phyloP scores from a whole-genome alignment of 176 grass and related monocot genomes.

The Areca catechu region DNA sequence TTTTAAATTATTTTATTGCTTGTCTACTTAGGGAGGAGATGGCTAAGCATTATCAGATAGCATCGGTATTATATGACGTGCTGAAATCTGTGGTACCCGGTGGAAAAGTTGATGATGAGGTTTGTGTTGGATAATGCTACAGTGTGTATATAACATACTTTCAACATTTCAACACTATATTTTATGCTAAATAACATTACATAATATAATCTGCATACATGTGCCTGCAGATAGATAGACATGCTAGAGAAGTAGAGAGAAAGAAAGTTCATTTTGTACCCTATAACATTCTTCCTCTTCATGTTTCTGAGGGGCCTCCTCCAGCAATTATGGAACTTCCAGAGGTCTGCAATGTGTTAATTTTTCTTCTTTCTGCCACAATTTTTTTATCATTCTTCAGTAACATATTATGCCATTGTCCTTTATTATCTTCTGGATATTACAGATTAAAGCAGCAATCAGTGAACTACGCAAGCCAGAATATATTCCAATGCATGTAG shows the following conservation, averaged over 20 bases:
- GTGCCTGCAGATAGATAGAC: constrained; percentile 35
- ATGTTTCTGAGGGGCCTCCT: constrained; percentile 34
- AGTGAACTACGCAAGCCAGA: constrained; percentile 26
- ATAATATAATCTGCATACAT: constrained; percentile 4
- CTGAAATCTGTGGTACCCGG: constrained; percentile 51
- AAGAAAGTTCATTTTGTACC: constrained; percentile 53
- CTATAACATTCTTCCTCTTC: constrained; percentile 98
- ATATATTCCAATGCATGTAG: constrained; percentile 35
- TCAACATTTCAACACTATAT: constrained; percentile 3
- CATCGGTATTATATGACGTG: constrained; percentile 75
- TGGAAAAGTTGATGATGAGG: constrained; percentile 25
- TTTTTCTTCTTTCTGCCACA: constrained; percentile 5
- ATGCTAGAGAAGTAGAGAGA: constrained; percentile 52
- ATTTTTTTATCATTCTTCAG: neutral
- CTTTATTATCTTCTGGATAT: neutral
- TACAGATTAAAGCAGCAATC: constrained; percentile 82
- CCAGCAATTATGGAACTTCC: constrained; percentile 83
- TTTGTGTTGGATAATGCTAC: constrained; percentile 12
- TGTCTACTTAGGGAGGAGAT: constrained; percentile 50
- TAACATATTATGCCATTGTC: constrained; percentile 1
- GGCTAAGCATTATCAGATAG: constrained; percentile 62
- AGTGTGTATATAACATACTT: neutral
- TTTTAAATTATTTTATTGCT: neutral
- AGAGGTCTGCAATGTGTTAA: constrained; percentile 40
- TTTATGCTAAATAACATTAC: neutral